phyloP scores from a whole-genome alignment of 2,329 filamentous ascomycete species.

The Trichoderma sp. region DNA sequence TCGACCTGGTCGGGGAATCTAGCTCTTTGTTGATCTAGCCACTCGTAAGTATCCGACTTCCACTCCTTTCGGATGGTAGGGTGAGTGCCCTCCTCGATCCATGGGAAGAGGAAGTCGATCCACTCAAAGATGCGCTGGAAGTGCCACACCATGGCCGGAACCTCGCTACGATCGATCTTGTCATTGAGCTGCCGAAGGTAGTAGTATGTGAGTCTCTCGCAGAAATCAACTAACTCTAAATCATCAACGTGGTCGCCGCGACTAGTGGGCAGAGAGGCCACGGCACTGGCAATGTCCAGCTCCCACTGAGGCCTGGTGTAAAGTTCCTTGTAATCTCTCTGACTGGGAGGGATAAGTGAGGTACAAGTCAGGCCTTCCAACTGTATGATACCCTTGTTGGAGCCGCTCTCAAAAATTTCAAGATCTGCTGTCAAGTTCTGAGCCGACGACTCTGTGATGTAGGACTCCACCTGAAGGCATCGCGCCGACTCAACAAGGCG shows the following conservation, averaged over 20 bases:
- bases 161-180: not conserved
- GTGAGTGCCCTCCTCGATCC: not conserved
- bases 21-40: not conserved
- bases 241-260: not conserved
- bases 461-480: not conserved
- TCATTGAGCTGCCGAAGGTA: not conserved
- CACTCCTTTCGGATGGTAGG: not conserved
- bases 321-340: not conserved
- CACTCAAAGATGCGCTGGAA: not conserved
- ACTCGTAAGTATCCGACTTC: not conserved
- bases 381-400: not conserved
- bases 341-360: not conserved
- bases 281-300: not conserved
- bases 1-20: constrained; percentile 1
- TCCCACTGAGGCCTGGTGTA: not conserved
- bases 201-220: not conserved
- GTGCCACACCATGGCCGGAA: not conserved
- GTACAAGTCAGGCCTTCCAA: not conserved
- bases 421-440: not conserved
- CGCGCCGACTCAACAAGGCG: not conserved
- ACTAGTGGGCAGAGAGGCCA: not conserved
- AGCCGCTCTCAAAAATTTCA: not conserved
- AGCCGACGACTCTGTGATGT: not conserved
- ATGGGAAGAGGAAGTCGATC: not conserved
- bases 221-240: not conserved